Percentiles rank a stretch among this genome's conserved stretches.
Evolutionary conservation across 495 filamentous ascomycete genomes (phyloP).

Genomic region (Diplogelasinospora grovesii): DNA sequence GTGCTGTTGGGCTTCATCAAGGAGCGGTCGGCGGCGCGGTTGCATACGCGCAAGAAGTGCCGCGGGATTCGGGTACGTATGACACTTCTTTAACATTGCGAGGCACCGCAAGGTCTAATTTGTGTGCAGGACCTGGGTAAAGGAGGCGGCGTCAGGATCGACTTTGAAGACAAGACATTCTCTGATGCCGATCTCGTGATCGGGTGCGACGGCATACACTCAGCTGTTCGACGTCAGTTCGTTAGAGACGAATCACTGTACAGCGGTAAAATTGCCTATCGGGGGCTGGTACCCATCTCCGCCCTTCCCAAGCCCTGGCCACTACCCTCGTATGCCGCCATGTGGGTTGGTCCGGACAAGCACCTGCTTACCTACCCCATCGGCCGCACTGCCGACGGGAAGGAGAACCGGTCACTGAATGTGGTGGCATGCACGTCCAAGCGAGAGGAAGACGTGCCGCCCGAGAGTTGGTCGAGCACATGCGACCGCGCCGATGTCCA

Average conservation of each 20-base stretch:
- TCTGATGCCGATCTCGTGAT: slow-evolving; percentile 34
- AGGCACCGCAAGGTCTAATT: no score
- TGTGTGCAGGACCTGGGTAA: slow-evolving; percentile 7
- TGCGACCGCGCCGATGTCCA: slow-evolving; percentile 27
- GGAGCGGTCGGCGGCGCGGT: slow-evolving; percentile 21
- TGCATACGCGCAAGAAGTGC: slow-evolving; percentile 20
- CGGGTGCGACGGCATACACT: slow-evolving; percentile 52
- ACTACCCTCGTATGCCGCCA: slow-evolving; percentile 16
- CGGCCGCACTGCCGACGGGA: no score
- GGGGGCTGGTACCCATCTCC: slow-evolving; percentile 43
- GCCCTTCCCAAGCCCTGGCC: slow-evolving; percentile 27
- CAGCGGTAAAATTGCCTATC: slow-evolving; percentile 41
- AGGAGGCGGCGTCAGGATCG: no score
- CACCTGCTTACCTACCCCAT: slow-evolving; percentile 45
- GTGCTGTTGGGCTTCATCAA: slow-evolving; percentile 20
- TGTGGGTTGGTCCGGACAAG: slow-evolving; percentile 35
- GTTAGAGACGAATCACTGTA: slow-evolving; percentile 31
- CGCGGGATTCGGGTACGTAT: no score
- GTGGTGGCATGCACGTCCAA: slow-evolving; percentile 39
- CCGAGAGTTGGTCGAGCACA: slow-evolving; percentile 30
- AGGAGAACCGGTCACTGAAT: slow-evolving; percentile 37
- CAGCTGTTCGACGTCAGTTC: slow-evolving; percentile 34
- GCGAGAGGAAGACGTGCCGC: slow-evolving; percentile 18
- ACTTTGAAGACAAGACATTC: slow-evolving; percentile 24
- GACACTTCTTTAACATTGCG: no score